Evolutionary conservation across 2,329 filamentous ascomycete species (phyloP).

Genomic region (Chaetoscypha palmicola): DNA sequence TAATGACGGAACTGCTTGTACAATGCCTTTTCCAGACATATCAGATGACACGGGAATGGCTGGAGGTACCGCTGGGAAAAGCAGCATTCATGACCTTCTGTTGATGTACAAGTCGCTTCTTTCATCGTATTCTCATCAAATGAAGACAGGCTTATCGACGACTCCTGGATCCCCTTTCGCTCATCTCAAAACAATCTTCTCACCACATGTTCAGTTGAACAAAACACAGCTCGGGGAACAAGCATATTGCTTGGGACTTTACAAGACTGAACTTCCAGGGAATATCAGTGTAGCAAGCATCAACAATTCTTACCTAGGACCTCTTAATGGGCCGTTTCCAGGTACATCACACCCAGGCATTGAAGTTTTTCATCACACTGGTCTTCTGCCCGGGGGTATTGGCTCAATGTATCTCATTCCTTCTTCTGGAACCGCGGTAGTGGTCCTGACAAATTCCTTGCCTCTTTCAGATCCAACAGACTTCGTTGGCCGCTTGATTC

Average conservation of each 20-base stretch:
- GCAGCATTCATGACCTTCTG: constrained; percentile 1
- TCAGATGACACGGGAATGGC: constrained; percentile 3
- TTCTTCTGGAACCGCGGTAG: not conserved
- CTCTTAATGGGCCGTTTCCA: not conserved
- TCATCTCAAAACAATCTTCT: not conserved
- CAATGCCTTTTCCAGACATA: not conserved
- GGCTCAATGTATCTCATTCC: not conserved
- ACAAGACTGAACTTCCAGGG: not conserved
- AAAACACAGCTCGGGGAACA: not conserved
- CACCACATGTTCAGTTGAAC: not conserved
- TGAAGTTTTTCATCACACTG: constrained; percentile 1
- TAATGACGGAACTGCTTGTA: not conserved
- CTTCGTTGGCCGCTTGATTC: constrained; percentile 1
- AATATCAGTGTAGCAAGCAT: not conserved
- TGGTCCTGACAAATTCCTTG: constrained; percentile 2
- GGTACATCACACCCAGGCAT: not conserved
- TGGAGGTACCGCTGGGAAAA: not conserved
- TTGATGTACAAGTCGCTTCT: constrained; percentile 2
- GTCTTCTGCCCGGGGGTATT: not conserved
- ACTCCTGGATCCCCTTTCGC: constrained; percentile 2
- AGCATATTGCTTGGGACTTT: constrained; percentile 3
- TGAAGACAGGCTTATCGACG: not conserved
- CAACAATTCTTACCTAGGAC: not conserved
- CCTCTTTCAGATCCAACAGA: constrained; percentile 1
- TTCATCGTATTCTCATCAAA: not conserved